Evolutionary conservation across 1,284 basidiomycete species (phyloP).

Genomic region (Leccinum fuscescens): DNA sequence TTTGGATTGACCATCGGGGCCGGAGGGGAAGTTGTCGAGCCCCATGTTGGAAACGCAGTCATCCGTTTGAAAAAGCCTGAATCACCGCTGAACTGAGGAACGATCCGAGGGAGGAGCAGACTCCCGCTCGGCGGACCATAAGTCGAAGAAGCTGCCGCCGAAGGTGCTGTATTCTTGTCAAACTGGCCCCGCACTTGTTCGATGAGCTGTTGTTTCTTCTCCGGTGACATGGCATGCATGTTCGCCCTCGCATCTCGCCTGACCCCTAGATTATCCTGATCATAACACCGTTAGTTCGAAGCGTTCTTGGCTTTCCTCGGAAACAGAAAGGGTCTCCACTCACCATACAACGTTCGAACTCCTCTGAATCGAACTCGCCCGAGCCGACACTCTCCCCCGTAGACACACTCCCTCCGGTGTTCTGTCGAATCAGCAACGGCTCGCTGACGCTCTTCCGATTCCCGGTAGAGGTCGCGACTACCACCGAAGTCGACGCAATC

Average conservation of each 20-base stretch:
- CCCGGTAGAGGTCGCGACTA: slow-evolving; percentile 25
- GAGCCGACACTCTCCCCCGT: slow-evolving; percentile 33
- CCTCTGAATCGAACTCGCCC: slow-evolving; percentile 45
- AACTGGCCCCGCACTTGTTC: slow-evolving; percentile 42
- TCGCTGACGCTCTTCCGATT: slow-evolving; percentile 67
- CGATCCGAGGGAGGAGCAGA: slow-evolving; percentile 54
- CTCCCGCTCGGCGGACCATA: slow-evolving; percentile 61
- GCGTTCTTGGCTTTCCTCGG: background rate
- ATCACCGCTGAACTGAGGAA: slow-evolving; percentile 70
- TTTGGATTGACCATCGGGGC: slow-evolving; percentile 31
- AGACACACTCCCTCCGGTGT: slow-evolving; percentile 32
- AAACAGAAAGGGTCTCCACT: slow-evolving; percentile 22
- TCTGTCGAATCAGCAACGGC: slow-evolving; percentile 52
- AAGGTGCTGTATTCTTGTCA: slow-evolving; percentile 26
- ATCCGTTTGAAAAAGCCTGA: slow-evolving; percentile 69
- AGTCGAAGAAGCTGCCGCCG: slow-evolving; percentile 45
- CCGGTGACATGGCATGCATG: slow-evolving; percentile 63
- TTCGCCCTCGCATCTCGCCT: slow-evolving; percentile 66
- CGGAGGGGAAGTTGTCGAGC: slow-evolving; percentile 38
- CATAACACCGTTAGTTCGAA: slow-evolving; percentile 1
- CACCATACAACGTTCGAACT: slow-evolving; percentile 68
- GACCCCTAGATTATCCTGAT: slow-evolving; percentile 69
- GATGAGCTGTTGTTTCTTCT: slow-evolving; percentile 72
- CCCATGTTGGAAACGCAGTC: slow-evolving; percentile 65
- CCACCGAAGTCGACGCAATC: slow-evolving; percentile 29